Conservation (phyloP, 2,329 filamentous ascomycete genomes). For the Colletotrichum viniferum region DNA sequence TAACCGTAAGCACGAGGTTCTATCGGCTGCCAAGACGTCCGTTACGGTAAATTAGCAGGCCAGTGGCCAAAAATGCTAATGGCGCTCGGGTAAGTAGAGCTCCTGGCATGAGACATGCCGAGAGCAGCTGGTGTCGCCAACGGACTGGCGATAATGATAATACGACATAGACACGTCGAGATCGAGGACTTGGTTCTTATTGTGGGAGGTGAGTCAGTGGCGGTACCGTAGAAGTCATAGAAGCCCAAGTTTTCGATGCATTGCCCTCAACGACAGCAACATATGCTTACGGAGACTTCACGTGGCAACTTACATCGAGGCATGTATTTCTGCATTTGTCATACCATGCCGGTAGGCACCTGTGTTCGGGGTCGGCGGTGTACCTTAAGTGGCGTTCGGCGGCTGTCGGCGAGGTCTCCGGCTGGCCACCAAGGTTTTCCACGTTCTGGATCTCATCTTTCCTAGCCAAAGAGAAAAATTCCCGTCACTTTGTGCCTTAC, state of each 20-base stretch:
- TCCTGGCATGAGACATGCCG: background rate
- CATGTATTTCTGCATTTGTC: background rate
- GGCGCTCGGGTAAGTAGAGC: background rate
- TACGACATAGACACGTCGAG: background rate
- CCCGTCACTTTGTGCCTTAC: background rate
- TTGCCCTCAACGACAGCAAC: no score
- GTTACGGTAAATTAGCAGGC: background rate
- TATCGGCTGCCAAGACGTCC: background rate
- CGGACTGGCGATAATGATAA: background rate
- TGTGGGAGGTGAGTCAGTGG: background rate
- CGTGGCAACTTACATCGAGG: background rate
- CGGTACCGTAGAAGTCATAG: background rate
- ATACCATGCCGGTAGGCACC: background rate
- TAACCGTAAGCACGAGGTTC: background rate
- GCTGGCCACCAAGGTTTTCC: background rate
- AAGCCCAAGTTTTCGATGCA: background rate
- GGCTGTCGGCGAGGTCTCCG: background rate
- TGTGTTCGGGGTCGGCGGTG: background rate
- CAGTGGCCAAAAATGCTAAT: background rate
- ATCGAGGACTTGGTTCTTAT: background rate
- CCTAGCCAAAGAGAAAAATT: background rate
- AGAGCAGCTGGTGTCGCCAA: background rate
- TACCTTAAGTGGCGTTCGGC: background rate
- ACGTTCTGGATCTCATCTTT: background rate
- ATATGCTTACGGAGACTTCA: background rate